Conservation (phyloP, 257 asterid genomes). For the Plantago ovata region DNA sequence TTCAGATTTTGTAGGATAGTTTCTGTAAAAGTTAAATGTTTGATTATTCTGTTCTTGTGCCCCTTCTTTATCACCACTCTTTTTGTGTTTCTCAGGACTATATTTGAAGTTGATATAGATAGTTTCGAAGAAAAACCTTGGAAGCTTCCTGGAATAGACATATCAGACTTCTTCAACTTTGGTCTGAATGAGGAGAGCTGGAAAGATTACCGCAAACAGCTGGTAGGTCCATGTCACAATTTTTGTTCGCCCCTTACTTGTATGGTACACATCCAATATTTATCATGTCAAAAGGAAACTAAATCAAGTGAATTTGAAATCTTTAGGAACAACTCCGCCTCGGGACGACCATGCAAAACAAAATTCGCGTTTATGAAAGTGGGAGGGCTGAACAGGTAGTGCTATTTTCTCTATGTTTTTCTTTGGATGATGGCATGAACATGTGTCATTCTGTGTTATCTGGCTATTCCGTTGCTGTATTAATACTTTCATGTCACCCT, state of each 20-base stretch:
- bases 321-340: slow-evolving; percentile 89
- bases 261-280: slow-evolving; percentile 1
- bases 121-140: slow-evolving; percentile 96
- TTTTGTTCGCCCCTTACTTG: slow-evolving; percentile 13
- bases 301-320: slow-evolving; percentile 23
- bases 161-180: slow-evolving; percentile 90
- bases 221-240: slow-evolving; percentile 45
- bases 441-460: slow-evolving; percentile 1
- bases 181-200: slow-evolving; percentile 90
- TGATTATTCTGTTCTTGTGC: neutral
- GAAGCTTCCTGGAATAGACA: slow-evolving; percentile 74
- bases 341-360: slow-evolving; percentile 92
- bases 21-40: too few species aligned
- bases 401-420: slow-evolving; percentile 16
- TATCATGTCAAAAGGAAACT: slow-evolving; percentile 21
- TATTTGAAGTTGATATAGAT: slow-evolving; percentile 97
- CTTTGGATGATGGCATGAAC: slow-evolving; percentile 1
- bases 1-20: neutral
- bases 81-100: slow-evolving; percentile 60
- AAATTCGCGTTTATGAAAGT: slow-evolving; percentile 92
- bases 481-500: neutral
- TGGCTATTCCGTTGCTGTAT: slow-evolving; percentile 11
- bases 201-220: slow-evolving; percentile 94
- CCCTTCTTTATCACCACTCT: neutral
- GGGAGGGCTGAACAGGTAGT: slow-evolving; percentile 92